Evolutionary conservation across 352 stramenopile species (phyloP).

Genomic region (Phytophthora multivora): DNA sequence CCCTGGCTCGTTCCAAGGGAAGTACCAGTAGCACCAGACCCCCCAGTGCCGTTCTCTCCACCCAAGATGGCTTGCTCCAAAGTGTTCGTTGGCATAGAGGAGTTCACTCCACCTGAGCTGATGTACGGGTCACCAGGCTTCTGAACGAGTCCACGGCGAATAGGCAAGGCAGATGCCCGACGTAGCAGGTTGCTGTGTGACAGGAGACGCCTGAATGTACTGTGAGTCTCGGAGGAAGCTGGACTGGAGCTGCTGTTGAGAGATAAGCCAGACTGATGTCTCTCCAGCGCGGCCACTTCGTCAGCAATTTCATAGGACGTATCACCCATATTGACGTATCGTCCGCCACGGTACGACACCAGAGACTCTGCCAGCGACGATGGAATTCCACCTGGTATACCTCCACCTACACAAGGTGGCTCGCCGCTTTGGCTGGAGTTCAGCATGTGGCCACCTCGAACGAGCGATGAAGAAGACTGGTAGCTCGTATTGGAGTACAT

Average conservation of each 20-base stretch:
- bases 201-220: constrained; percentile 64
- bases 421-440: constrained; percentile 26
- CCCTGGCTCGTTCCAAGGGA: constrained; percentile 30
- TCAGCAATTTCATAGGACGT: constrained; percentile 39
- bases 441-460: constrained; percentile 26
- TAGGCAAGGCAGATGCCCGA: constrained; percentile 41
- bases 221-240: constrained; percentile 39
- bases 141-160: constrained; percentile 43
- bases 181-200: constrained; percentile 69
- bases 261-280: constrained; percentile 36
- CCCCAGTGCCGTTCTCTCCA: constrained; percentile 27
- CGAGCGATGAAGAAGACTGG: constrained; percentile 32
- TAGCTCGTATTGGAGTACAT: constrained; percentile 70
- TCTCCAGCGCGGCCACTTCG: constrained; percentile 36
- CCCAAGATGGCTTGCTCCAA: constrained; percentile 78
- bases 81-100: constrained; percentile 49
- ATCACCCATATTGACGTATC: constrained; percentile 36
- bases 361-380: constrained; percentile 33
- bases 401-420: constrained; percentile 9
- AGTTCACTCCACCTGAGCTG: constrained; percentile 33
- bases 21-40: constrained; percentile 22
- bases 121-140: constrained; percentile 56
- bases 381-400: constrained; percentile 7
- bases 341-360: constrained; percentile 28
- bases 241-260: constrained; percentile 45